Base-by-base conservation (phyloP, 2,329 filamentous ascomycete genomes). In the Lasiodiplodia gonubiensis region DNA sequence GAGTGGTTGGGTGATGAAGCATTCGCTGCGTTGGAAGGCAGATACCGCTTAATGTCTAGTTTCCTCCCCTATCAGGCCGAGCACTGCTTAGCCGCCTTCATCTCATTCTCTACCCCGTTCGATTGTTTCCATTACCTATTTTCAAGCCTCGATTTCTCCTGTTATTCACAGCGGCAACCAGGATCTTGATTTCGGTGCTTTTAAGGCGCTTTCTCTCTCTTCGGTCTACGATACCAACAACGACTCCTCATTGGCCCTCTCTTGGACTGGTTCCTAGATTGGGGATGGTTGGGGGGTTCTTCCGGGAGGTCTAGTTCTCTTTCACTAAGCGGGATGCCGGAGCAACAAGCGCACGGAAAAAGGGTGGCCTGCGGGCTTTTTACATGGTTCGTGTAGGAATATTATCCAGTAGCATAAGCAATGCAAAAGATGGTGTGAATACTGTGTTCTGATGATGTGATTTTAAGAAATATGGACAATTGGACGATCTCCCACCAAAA, bases 181-280 rank as follows among this genome's bases (percentile, higher is more conserved):
- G 57, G 12, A 21, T 60, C 33, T 48, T 18, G 46, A 30, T 25
- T 37, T 30, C 37, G 59, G 59, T 63, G 59, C 46, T 35, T n/a
- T 25, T n/a, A 18, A 25, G 59, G 59, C 49, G 27, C 59, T 63
- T 46, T 63, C 59, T 63, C 42, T 60, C 37, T 60, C 57, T 63
- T 63, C 46, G 21, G 18, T 51, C 51, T 63, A 46, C 59, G 59
- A 63, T 63, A 63, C 59, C 59, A 63, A 63, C n/a, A n/a, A 37
- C 30, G 27, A 51, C 59, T 35, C 2, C 23, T 16, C 27, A 10
- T 12, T 11, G 11, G 4, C 46, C 46, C 21, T 51, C 21, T 63
- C 59, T 5, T n/a, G 25, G 59, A 51, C 59, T 63, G 46, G 46
- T 21, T 51, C 59, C 42, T 51, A 51, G 46, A 23, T 49, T n/a